Conservation (phyloP, 106 monocot species). For the Dendrobium catenatum region DNA sequence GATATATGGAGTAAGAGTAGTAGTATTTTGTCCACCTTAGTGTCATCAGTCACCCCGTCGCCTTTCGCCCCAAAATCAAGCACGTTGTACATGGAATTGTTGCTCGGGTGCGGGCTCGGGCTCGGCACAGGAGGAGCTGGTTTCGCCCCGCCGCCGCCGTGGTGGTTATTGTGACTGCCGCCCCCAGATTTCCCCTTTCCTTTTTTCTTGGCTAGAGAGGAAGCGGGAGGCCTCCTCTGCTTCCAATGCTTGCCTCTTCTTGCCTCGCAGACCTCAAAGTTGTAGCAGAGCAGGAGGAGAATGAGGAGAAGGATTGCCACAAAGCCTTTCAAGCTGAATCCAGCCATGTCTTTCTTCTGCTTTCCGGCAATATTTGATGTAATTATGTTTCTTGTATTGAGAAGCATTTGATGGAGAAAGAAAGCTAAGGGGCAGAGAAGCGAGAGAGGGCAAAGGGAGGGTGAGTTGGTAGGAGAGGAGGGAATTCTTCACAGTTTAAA, state of each 20-base stretch:
- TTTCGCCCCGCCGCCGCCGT: conserved; percentile 2
- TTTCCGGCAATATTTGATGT: not conserved
- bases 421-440: not conserved
- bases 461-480: not conserved
- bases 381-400: not conserved
- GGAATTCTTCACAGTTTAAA: conserved; percentile 3
- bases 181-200: conserved; percentile 31
- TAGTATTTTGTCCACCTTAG: conserved; percentile 41
- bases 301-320: conserved; percentile 33
- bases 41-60: conserved; percentile 68
- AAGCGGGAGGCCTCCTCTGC: conserved; percentile 18
- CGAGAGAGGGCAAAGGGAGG: not conserved
- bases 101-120: conserved; percentile 11
- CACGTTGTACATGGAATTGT: conserved; percentile 39
- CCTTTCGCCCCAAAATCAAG: conserved; percentile 82
- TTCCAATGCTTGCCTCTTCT: conserved; percentile 68
- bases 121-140: not conserved
- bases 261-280: conserved; percentile 33
- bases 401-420: too few species aligned
- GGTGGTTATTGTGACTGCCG: conserved; percentile 5
- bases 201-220: conserved; percentile 52
- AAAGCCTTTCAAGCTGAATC: conserved; percentile 33
- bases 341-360: conserved; percentile 13
- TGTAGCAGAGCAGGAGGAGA: conserved; percentile 27
- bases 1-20: too few species aligned